Conservation (phyloP, 2,329 filamentous ascomycete genomes). For the Westerdykella sp. region DNA sequence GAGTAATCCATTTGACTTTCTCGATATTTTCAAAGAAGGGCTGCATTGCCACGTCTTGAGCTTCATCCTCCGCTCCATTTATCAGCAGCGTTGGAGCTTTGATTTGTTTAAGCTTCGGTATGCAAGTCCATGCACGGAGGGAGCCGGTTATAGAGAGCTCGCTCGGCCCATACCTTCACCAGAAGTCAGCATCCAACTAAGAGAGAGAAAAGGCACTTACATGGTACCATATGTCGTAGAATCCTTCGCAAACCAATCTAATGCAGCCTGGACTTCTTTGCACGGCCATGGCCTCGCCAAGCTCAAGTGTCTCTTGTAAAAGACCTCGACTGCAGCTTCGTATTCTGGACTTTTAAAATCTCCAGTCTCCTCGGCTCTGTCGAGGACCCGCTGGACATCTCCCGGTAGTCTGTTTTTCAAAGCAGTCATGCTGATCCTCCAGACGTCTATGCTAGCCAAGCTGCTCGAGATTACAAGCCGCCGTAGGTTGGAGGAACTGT, state of each 20-base stretch:
- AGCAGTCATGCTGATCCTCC: conserved; percentile 10
- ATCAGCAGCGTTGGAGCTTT: conserved; percentile 32
- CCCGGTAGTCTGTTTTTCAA: conserved; percentile 13
- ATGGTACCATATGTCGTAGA: too few relatives aligned
- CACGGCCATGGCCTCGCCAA: conserved; percentile 1
- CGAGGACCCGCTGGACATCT: conserved; percentile 12
- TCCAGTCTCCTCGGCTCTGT: conserved; percentile 8
- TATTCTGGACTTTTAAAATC: conserved; percentile 8
- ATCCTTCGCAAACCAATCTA: too few relatives aligned
- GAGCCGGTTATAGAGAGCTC: conserved; percentile 18
- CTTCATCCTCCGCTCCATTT: conserved; percentile 34
- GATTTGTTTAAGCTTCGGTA: conserved; percentile 23
- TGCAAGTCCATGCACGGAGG: conserved; percentile 21
- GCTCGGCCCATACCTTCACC: conserved; percentile 25
- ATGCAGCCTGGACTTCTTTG: too few relatives aligned
- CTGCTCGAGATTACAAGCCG: conserved; percentile 32
- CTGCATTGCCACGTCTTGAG: conserved; percentile 30
- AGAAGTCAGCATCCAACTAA: too few relatives aligned
- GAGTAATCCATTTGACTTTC: conserved; percentile 35
- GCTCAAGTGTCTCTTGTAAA: conserved; percentile 5
- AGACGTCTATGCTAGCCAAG: conserved; percentile 12
- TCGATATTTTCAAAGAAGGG: conserved; percentile 33
- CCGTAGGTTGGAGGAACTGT: conserved; percentile 19
- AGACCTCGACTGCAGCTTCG: conserved; percentile 5
- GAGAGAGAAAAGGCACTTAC: too few relatives aligned